phyloP scores from a whole-genome alignment of 805 yeast genomes.

The Wickerhamiella brachini region DNA sequence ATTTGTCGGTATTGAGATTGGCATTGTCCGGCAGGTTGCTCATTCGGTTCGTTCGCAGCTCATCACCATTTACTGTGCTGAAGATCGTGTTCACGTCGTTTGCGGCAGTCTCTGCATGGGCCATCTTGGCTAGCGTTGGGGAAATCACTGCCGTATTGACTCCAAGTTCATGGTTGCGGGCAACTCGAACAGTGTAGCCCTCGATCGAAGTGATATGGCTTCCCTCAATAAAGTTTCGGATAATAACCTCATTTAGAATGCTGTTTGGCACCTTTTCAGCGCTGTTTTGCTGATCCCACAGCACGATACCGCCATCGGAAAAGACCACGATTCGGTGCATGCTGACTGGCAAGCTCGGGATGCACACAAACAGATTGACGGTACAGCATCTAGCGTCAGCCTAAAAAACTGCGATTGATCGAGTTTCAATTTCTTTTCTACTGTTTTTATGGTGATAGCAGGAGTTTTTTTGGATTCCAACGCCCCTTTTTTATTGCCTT shows the following conservation, averaged over 20 bases:
- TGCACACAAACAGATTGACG: no score
- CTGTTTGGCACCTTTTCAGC: slow-evolving; percentile 27
- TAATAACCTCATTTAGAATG: slow-evolving; percentile 35
- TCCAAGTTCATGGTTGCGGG: slow-evolving; percentile 30
- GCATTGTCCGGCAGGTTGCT: slow-evolving; percentile 9
- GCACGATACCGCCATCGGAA: slow-evolving; percentile 39
- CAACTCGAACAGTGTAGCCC: slow-evolving; percentile 34
- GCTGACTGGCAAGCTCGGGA: neutral
- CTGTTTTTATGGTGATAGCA: no score
- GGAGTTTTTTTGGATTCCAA: no score
- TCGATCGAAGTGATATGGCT: slow-evolving; percentile 21
- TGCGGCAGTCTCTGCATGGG: slow-evolving; percentile 24
- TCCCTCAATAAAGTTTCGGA: slow-evolving; percentile 33
- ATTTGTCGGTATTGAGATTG: slow-evolving; percentile 13
- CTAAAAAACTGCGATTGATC: no score
- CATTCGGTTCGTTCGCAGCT: slow-evolving; percentile 1
- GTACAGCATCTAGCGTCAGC: no score
- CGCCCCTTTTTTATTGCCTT: neutral
- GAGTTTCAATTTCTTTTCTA: no score
- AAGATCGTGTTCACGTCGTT: slow-evolving; percentile 23
- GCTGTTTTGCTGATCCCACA: slow-evolving; percentile 30
- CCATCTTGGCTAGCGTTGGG: slow-evolving; percentile 24
- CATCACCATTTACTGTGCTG: slow-evolving; percentile 16
- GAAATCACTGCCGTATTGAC: slow-evolving; percentile 28
- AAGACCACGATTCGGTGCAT: slow-evolving; percentile 28